Percentiles rank a stretch among this genome's conserved stretches.
Evolutionary conservation across 2,329 filamentous ascomycete species (phyloP).

Genomic region (Aspergillus fumigatiaffinis): DNA sequence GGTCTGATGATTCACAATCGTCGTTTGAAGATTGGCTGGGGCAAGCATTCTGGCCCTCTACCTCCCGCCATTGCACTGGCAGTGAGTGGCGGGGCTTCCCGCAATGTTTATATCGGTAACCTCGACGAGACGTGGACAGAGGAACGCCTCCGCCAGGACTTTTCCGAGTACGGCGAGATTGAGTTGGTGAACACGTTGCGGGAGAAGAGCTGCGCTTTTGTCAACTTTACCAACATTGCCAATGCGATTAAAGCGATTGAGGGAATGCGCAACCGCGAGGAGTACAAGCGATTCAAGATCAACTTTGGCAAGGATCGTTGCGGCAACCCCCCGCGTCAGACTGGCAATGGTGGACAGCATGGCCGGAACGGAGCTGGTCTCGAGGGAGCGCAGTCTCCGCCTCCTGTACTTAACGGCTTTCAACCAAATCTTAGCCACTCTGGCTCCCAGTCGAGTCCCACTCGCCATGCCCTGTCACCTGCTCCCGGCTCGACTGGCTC

Average conservation of each 20-base stretch:
- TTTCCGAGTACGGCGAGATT: constrained; percentile 95
- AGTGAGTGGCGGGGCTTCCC: constrained; percentile 93
- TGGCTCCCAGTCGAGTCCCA: constrained; percentile 58
- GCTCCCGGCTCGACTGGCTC: constrained; percentile 53
- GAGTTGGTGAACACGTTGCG: constrained; percentile 94
- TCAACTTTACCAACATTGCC: constrained; percentile 99
- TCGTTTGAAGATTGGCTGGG: constrained; percentile 97
- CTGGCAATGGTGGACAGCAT: constrained; percentile 62
- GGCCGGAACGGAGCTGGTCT: constrained; percentile 58
- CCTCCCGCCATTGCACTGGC: constrained; percentile 93
- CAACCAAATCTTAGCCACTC: constrained; percentile 52
- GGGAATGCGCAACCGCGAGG: constrained; percentile 86
- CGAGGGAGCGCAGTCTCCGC: constrained; percentile 53
- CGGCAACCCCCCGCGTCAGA: constrained; percentile 90
- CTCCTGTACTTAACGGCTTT: constrained; percentile 55
- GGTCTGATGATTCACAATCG: constrained; percentile 99
- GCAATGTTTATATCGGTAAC: constrained; percentile 98
- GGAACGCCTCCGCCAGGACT: constrained; percentile 91
- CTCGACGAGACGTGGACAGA: constrained; percentile 96
- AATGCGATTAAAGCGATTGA: constrained; percentile 99
- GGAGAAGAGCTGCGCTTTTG: constrained; percentile 98
- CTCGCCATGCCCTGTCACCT: constrained; percentile 50
- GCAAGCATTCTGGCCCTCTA: constrained; percentile 95
- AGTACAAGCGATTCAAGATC: constrained; percentile 98
- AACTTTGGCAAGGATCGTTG: constrained; percentile 99